These are phyloP conservation scores for Spinellus fusiger DNA, from an alignment of 192 early-diverging fungal genomes.

Conservation along the genomic window DNA sequence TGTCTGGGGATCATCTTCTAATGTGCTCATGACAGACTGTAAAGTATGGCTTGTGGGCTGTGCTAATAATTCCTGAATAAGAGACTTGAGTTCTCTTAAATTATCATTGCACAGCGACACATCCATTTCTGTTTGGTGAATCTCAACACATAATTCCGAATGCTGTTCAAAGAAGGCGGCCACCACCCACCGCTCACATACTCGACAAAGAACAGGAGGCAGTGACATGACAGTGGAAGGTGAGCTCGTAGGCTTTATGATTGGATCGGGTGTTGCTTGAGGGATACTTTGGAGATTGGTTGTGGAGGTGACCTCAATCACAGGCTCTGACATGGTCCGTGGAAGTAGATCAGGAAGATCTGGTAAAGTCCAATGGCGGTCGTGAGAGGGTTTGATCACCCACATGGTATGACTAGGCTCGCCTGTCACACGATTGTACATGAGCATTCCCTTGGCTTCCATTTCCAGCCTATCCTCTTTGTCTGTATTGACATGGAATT, in stretches of 20 bases:
- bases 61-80: conserved; percentile 31
- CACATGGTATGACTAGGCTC: conserved; percentile 69
- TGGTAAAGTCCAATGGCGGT: conserved; percentile 15
- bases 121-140: conserved; percentile 76
- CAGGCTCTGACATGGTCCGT: conserved; percentile 17
- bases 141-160: conserved; percentile 58
- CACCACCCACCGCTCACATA: conserved; percentile 72
- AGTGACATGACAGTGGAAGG: conserved; percentile 10
- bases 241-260: not conserved
- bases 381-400: conserved; percentile 63
- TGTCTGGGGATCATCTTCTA: not conserved
- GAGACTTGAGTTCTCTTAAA: conserved; percentile 51
- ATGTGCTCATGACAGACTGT: no score
- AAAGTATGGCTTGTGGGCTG: no score
- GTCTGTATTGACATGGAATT: conserved; percentile 36
- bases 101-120: conserved; percentile 66
- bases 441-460: conserved; percentile 81
- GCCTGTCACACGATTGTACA: conserved; percentile 60
- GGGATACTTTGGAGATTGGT: conserved; percentile 11
- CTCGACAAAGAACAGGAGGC: conserved; percentile 60
- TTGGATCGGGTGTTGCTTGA: no score
- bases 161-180: conserved; percentile 73
- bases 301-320: not conserved
- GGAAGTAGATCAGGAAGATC: conserved; percentile 12
- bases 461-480: conserved; percentile 49